These are phyloP conservation scores for Chrysosporium keratinophilum DNA, from an alignment of 2,329 filamentous ascomycete genomes.

Conservation along the genomic window DNA sequence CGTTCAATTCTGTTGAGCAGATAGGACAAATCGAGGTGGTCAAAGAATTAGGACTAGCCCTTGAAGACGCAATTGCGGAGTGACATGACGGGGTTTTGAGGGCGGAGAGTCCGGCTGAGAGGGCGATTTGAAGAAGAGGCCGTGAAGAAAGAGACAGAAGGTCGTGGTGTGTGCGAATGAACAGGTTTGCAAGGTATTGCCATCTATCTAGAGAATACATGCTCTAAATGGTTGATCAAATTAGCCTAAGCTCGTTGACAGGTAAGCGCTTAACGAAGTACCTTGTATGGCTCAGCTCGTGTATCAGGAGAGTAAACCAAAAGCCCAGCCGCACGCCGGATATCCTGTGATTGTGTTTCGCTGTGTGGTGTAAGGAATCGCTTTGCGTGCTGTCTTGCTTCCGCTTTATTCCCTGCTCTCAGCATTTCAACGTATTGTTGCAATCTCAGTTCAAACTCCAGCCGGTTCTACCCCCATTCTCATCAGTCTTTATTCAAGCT, in stretches of 20 bases:
- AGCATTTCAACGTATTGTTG: slow-evolving; percentile 94
- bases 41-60: slow-evolving; percentile 46
- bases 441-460: slow-evolving; percentile 86
- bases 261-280: slow-evolving; percentile 24
- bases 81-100: slow-evolving; percentile 95
- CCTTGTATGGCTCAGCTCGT: slow-evolving; percentile 49
- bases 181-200: slow-evolving; percentile 64
- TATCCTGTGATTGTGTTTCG: slow-evolving; percentile 56
- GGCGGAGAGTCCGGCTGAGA: slow-evolving; percentile 82
- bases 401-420: slow-evolving; percentile 52
- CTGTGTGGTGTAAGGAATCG: slow-evolving; percentile 66
- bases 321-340: slow-evolving; percentile 65
- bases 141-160: slow-evolving; percentile 72
- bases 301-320: slow-evolving; percentile 62
- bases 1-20: slow-evolving; percentile 89
- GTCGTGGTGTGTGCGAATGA: slow-evolving; percentile 74
- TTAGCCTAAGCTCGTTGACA: not conserved
- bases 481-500: not conserved
- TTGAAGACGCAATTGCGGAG: slow-evolving; percentile 50
- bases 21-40: slow-evolving; percentile 76
- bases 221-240: slow-evolving; percentile 38
- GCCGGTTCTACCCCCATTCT: slow-evolving; percentile 49
- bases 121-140: slow-evolving; percentile 79
- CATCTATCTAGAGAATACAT: slow-evolving; percentile 68
- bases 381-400: slow-evolving; percentile 71